Base-by-base conservation (phyloP, 2,329 filamentous ascomycete genomes). In the Corniculantispora saksenae region DNA sequence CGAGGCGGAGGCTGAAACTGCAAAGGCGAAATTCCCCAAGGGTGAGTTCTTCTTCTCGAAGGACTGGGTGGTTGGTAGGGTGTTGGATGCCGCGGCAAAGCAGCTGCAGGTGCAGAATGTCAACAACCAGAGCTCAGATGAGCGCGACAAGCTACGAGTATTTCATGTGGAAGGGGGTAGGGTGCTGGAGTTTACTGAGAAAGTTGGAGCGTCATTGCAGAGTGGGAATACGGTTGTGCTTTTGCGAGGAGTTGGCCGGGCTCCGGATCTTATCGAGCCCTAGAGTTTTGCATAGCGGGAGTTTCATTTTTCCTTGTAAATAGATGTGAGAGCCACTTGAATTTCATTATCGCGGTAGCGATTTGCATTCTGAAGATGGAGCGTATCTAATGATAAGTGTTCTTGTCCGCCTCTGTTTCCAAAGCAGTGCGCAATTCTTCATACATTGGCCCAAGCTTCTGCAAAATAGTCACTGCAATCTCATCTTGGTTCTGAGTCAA, bases 111-210 rank as follows among this genome's bases (percentile, higher is more conserved):
- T 96, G 10, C 85, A 91, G 72, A 97, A 97, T 70, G 78, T 94
- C 68, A 97, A 97, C 73, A 96, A 96, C 72, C 84, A 90, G 70
- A 89, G 87, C 1, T 86, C 84, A 3, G 85, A 89, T 15, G 92
- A 96, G 79, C 89, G 91, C 74, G 89, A 93, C 66, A 91, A 91
- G 77, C 76, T 99, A 69, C 82, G 95, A 10, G 88, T 99, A 0
- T 99, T 97, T 73, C 94, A 98, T 75, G 92, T 99, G 0, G 94
- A 99, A 74, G 92, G 91, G 0, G 95, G 95, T 0, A 82, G 93
- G 65, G 77, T 99, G 67, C 77, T 99, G 68, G 94, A 95, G 66
- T 99, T 96, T 72, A 88, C 86, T 27, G 94, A 97, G 78, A 94
- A 94, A 81, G 82, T 97, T 63, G 93, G 93, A 5, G 82, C 83